Percentiles rank a stretch among this genome's conserved stretches.
Conservation (phyloP, 2,329 filamentous ascomycete genomes). For the Aspergillus intermedius region DNA sequence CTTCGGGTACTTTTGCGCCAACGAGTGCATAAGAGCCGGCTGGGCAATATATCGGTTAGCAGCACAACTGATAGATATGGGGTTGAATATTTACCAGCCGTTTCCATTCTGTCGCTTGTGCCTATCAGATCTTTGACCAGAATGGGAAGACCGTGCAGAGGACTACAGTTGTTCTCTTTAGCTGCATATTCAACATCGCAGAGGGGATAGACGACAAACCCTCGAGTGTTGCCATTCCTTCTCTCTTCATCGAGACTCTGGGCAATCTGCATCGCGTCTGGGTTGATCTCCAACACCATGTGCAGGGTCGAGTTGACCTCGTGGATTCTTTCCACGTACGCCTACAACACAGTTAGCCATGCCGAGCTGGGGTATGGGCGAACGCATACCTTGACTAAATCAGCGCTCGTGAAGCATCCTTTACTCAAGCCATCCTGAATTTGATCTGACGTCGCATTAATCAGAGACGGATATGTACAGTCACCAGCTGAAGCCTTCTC, state of each 20-base stretch:
- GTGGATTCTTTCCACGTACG: conserved; percentile 46
- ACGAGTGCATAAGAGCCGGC: conserved; percentile 59
- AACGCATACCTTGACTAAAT: conserved; percentile 43
- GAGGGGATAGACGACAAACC: conserved; percentile 23
- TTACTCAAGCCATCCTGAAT: conserved; percentile 44
- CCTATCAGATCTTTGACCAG: conserved; percentile 64
- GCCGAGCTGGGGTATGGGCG: neutral
- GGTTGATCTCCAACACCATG: conserved; percentile 51
- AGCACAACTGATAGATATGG: neutral
- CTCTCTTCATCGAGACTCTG: conserved; percentile 44
- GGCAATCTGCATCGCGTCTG: conserved; percentile 48
- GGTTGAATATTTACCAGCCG: conserved; percentile 35
- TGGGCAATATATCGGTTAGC: neutral
- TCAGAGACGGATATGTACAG: conserved; percentile 33
- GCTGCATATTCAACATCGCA: neutral
- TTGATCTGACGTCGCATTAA: conserved; percentile 49
- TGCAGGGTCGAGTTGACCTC: conserved; percentile 50
- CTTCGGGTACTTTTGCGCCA: conserved; percentile 51
- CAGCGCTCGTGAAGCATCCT: conserved; percentile 51
- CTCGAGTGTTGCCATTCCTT: conserved; percentile 39
- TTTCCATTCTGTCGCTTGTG: conserved; percentile 57
- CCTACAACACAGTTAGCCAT: conserved; percentile 24
- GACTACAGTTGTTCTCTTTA: conserved; percentile 24
- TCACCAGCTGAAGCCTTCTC: neutral
- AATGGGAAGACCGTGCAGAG: conserved; percentile 59